Percentiles rank a stretch among this genome's conserved stretches.
Evolutionary conservation across 495 filamentous ascomycete species (phyloP).

Genomic region (Aspergillus affinis): DNA sequence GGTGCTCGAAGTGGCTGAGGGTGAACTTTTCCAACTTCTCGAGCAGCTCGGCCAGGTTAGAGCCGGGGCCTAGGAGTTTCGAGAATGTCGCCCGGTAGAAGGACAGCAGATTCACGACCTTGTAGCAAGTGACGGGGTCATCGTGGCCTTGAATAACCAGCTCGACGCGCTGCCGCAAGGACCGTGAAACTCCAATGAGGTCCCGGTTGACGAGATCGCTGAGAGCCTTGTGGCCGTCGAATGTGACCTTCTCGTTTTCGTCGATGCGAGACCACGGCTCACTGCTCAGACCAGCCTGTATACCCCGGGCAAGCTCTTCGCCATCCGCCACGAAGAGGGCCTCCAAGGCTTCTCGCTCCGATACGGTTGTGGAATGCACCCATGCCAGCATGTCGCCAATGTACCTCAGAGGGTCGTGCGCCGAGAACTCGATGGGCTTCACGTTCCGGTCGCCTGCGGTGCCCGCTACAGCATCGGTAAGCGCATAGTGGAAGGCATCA

Average conservation of each 20-base stretch:
- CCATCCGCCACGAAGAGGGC: constrained; percentile 87
- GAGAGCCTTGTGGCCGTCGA: constrained; percentile 80
- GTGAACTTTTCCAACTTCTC: constrained; percentile 70
- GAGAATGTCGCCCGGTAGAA: constrained; percentile 89
- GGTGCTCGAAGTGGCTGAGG: constrained; percentile 74
- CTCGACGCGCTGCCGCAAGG: constrained; percentile 80
- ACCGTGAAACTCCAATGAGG: constrained; percentile 72
- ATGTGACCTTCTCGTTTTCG: constrained; percentile 61
- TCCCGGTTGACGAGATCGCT: constrained; percentile 87
- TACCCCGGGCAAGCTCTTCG: constrained; percentile 83
- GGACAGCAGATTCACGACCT: constrained; percentile 78
- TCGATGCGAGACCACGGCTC: constrained; percentile 75
- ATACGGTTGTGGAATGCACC: constrained; percentile 90
- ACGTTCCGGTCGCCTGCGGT: constrained; percentile 50
- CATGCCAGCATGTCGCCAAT: constrained; percentile 98
- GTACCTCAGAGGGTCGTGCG: constrained; percentile 90
- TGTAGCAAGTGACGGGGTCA: constrained; percentile 83
- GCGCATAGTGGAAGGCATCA: constrained; percentile 85
- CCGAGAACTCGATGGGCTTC: constrained; percentile 92
- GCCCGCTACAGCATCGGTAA: constrained; percentile 69
- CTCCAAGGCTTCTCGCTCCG: constrained; percentile 90
- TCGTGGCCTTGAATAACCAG: constrained; percentile 92
- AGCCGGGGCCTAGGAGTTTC: constrained; percentile 69
- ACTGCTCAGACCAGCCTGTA: constrained; percentile 80
- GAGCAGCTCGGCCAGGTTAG: constrained; percentile 69